Evolutionary conservation across 1,284 basidiomycete genomes (phyloP).

Genomic region (Leccinum pallidistipes): DNA sequence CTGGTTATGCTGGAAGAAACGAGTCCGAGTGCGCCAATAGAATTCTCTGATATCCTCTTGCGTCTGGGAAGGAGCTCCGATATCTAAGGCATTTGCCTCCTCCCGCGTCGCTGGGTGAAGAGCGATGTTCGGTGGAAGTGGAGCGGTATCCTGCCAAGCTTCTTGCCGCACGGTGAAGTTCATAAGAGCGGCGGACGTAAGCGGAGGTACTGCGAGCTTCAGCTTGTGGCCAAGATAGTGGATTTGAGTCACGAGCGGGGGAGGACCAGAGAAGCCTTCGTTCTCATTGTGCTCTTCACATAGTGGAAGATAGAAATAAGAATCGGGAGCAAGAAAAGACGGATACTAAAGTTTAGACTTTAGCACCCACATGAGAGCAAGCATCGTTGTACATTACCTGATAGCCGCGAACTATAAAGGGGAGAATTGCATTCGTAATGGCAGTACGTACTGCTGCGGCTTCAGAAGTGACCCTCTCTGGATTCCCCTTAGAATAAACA

Average conservation of each 20-base stretch:
- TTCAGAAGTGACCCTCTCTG: constrained; percentile 26
- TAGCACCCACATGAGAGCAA: not conserved
- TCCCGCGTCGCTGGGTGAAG: constrained; percentile 37
- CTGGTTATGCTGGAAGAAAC: constrained; percentile 25
- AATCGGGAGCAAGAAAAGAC: constrained; percentile 41
- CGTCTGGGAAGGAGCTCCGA: constrained; percentile 32
- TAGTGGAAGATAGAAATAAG: constrained; percentile 40
- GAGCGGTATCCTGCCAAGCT: constrained; percentile 31
- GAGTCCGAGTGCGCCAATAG: constrained; percentile 38
- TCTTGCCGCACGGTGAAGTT: constrained; percentile 39
- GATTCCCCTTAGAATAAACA: constrained; percentile 17
- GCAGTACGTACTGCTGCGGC: constrained; percentile 20
- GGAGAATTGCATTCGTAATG: constrained; percentile 31
- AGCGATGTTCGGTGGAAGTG: constrained; percentile 25
- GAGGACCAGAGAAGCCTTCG: constrained; percentile 31
- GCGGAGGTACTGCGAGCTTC: constrained; percentile 39
- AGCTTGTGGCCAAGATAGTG: constrained; percentile 43
- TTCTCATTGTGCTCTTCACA: constrained; percentile 26
- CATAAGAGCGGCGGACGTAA: constrained; percentile 41
- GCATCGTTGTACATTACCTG: constrained; percentile 31
- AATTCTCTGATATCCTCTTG: constrained; percentile 42
- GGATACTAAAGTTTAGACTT: constrained; percentile 36
- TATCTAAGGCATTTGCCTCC: constrained; percentile 30
- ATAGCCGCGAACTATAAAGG: constrained; percentile 37
- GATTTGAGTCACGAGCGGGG: constrained; percentile 34